These are phyloP conservation scores for Fusarium proliferatum DNA, from an alignment of 2,329 filamentous ascomycete genomes.

Conservation along the genomic window DNA sequence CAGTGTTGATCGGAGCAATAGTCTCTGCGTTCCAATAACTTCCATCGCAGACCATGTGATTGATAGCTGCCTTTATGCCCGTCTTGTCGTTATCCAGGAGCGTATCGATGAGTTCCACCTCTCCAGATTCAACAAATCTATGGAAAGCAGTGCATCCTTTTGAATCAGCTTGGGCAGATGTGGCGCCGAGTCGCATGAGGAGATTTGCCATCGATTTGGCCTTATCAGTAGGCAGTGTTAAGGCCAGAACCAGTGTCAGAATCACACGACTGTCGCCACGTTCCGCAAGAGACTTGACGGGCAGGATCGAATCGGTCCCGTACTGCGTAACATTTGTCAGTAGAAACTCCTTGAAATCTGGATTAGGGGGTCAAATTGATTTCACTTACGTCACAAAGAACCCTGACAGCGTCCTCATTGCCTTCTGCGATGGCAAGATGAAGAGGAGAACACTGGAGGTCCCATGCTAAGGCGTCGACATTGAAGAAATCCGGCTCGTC, in stretches of 20 bases:
- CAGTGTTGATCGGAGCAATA: constrained; percentile 66
- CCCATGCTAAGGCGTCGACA: constrained; percentile 83
- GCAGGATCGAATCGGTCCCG: constrained; percentile 80
- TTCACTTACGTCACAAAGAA: constrained; percentile 68
- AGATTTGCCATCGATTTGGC: constrained; percentile 73
- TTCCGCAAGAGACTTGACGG: constrained; percentile 72
- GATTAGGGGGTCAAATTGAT: not conserved
- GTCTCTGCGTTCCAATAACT: constrained; percentile 49
- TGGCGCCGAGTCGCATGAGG: constrained; percentile 77
- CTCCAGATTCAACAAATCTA: constrained; percentile 66
- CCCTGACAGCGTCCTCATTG: constrained; percentile 74
- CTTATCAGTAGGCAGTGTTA: constrained; percentile 70
- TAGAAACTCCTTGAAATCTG: not conserved
- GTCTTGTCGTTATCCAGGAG: constrained; percentile 68
- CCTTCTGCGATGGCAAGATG: constrained; percentile 83
- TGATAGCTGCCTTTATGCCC: constrained; percentile 71
- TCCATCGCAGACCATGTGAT: constrained; percentile 66
- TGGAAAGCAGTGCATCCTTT: constrained; percentile 74
- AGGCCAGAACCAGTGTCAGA: constrained; percentile 75
- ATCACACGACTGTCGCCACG: constrained; percentile 69
- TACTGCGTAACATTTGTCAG: constrained; percentile 61
- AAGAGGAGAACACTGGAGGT: constrained; percentile 76
- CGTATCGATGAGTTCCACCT: constrained; percentile 59
- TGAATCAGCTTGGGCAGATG: constrained; percentile 77
- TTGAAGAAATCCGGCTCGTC: constrained; percentile 84